A percentile compares a stretch with the other conserved stretches of the same genome.
Evolutionary conservation across 2,329 filamentous ascomycete species (phyloP).

Genomic region (Cladosporium sp.): DNA sequence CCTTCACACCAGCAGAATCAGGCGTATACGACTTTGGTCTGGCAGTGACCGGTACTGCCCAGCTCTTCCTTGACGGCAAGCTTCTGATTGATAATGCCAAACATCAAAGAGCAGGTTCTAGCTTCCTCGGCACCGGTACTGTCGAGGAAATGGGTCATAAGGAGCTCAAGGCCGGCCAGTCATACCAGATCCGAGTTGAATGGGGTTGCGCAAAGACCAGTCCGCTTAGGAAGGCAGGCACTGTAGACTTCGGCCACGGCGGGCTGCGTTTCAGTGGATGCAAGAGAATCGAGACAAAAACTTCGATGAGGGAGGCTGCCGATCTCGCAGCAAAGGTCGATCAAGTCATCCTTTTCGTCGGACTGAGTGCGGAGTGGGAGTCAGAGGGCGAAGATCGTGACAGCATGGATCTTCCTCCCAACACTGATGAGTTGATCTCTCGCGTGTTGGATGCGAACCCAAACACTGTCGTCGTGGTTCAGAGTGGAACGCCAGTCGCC

Average conservation of each 20-base stretch:
- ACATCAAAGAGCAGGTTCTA: conserved; percentile 57
- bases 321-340: conserved; percentile 65
- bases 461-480: conserved; percentile 68
- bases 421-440: conserved; percentile 61
- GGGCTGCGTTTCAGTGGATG: conserved; percentile 57
- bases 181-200: conserved; percentile 57
- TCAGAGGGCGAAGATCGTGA: conserved; percentile 65
- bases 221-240: conserved; percentile 54
- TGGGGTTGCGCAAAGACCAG: conserved; percentile 65
- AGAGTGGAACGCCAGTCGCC: conserved; percentile 69
- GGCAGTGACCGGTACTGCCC: conserved; percentile 61
- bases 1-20: conserved; percentile 57
- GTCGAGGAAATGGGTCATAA: conserved; percentile 59
- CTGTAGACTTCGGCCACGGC: conserved; percentile 66
- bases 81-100: conserved; percentile 60
- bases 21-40: conserved; percentile 61
- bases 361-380: conserved; percentile 74
- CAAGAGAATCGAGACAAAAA: conserved; percentile 52
- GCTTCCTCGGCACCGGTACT: conserved; percentile 64
- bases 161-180: conserved; percentile 55
- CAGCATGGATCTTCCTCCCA: conserved; percentile 56
- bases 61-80: conserved; percentile 59
- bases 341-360: conserved; percentile 73
- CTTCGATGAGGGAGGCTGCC: conserved; percentile 63
- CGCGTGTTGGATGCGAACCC: conserved; percentile 63